Evolutionary conservation across 371 early-diverging fungal species (phyloP).

Genomic region (Thermomucor indicae-seudaticae): DNA sequence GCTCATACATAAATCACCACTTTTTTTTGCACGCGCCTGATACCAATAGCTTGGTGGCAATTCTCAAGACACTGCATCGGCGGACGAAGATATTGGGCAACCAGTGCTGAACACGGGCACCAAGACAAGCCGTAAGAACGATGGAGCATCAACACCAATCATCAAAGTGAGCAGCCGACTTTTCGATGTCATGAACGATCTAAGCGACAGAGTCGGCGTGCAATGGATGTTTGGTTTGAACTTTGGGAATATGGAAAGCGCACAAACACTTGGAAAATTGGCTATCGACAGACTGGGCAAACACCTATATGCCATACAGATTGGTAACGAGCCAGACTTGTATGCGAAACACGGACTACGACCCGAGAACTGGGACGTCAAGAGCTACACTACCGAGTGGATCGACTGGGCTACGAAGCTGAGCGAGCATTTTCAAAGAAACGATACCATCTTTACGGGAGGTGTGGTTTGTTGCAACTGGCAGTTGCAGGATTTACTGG

Average conservation of each 20-base stretch:
- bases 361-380: constrained; percentile 1
- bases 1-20: too few species aligned
- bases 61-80: constrained; percentile 8
- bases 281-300: constrained; percentile 5
- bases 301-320: constrained; percentile 8
- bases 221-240: constrained; percentile 15
- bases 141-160: constrained; percentile 6
- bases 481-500: constrained; percentile 6
- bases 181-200: constrained; percentile 8
- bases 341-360: constrained; percentile 14
- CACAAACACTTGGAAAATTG: background rate
- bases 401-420: constrained; percentile 5
- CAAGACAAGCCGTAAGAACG: constrained; percentile 2
- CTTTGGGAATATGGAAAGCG: constrained; percentile 10
- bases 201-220: background rate
- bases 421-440: background rate
- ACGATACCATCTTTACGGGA: constrained; percentile 7
- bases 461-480: constrained; percentile 11
- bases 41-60: constrained; percentile 17
- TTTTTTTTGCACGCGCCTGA: too few species aligned
- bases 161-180: constrained; percentile 5
- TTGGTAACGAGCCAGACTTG: constrained; percentile 12
- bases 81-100: constrained; percentile 4
- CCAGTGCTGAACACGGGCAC: constrained; percentile 5
- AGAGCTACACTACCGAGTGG: constrained; percentile 9